Conservation (phyloP, 2,329 filamentous ascomycete genomes). For the Penicillium sp. region DNA sequence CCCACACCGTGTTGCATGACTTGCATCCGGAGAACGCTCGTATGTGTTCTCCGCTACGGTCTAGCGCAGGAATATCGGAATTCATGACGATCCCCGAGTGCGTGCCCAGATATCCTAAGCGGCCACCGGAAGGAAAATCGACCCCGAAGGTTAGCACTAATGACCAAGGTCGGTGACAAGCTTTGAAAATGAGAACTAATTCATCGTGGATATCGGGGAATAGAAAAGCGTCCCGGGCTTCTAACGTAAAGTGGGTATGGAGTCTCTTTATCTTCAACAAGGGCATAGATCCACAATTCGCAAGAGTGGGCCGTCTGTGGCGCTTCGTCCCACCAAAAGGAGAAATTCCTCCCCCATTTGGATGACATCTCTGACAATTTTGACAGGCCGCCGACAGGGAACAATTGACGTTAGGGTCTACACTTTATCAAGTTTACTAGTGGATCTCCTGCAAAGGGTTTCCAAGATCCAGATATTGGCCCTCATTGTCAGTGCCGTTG, state of each 20-base stretch:
- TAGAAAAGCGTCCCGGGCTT: not conserved
- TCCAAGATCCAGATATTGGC: not conserved
- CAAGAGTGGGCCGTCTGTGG: not conserved
- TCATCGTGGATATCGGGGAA: not conserved
- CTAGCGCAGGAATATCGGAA: not conserved
- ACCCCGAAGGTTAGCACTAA: not conserved
- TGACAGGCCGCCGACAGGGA: not conserved
- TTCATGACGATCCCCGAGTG: not conserved
- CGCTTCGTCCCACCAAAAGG: conserved; percentile 7
- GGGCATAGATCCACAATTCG: conserved; percentile 1
- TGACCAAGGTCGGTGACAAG: not conserved
- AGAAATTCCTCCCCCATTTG: not conserved
- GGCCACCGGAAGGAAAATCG: too few species aligned
- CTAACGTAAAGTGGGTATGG: not conserved
- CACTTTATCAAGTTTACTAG: not conserved
- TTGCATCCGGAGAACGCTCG: conserved; percentile 17
- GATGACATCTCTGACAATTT: not conserved
- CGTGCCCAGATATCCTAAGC: not conserved
- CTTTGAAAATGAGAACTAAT: not conserved
- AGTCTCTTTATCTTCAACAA: not conserved
- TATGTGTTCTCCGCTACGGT: conserved; percentile 17
- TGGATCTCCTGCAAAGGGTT: not conserved
- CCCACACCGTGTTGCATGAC: conserved; percentile 14
- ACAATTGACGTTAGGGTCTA: not conserved
- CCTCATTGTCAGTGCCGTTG: too few species aligned